phyloP scores from a whole-genome alignment of 208 protist species.

The Strigomonas galati region DNA sequence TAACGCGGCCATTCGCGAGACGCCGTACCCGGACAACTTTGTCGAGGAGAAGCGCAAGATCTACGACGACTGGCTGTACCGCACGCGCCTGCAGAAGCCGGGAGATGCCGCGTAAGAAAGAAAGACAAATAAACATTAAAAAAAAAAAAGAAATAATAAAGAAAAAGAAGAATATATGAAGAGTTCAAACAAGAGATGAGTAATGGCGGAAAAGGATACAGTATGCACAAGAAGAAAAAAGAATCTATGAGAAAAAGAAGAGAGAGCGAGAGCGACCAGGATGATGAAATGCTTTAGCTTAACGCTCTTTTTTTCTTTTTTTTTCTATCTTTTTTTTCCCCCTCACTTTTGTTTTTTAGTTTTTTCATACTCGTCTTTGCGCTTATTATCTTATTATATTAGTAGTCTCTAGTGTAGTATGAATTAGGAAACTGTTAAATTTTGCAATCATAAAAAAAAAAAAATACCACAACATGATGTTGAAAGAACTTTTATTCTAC shows the following conservation, averaged over 20 bases:
- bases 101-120: slow-evolving; percentile 45
- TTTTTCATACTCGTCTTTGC: neutral
- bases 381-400: neutral
- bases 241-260: neutral
- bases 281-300: neutral
- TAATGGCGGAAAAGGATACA: neutral
- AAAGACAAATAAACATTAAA: neutral
- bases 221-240: neutral
- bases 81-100: slow-evolving; percentile 81
- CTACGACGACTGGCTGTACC: slow-evolving; percentile 84
- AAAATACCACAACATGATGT: neutral
- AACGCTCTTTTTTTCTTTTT: slow-evolving; percentile 6
- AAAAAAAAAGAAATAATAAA: neutral
- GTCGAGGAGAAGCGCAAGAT: slow-evolving; percentile 86
- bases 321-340: neutral
- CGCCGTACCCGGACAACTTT: slow-evolving; percentile 79
- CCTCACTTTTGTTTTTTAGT: neutral
- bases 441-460: neutral
- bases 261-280: neutral
- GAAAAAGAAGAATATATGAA: neutral
- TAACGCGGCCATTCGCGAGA: slow-evolving; percentile 81
- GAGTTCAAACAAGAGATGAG: neutral
- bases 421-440: neutral
- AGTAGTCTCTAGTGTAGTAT: neutral
- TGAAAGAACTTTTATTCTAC: neutral